A percentile compares a stretch with the other conserved stretches of the same genome.
Evolutionary conservation across 257 asterid genomes (phyloP).

Genomic region (Forsythia viridissima): DNA sequence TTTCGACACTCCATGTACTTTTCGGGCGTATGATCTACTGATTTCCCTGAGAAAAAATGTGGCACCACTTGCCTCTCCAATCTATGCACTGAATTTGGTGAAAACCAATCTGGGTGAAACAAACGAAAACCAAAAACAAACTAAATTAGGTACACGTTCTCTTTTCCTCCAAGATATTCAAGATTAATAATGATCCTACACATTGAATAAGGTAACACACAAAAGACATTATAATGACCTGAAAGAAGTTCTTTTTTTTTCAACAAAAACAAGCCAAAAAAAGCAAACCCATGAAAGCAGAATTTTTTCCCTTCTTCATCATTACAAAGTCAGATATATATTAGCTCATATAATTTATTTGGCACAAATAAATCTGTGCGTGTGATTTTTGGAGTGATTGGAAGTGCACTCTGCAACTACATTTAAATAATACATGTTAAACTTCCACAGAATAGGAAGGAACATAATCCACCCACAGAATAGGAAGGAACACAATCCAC

Average conservation of each 20-base stretch:
- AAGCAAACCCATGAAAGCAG: slow-evolving; percentile 1
- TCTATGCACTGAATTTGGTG: slow-evolving; percentile 91
- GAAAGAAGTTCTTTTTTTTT: background rate
- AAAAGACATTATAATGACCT: background rate
- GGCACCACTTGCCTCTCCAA: slow-evolving; percentile 99
- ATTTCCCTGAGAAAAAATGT: slow-evolving; percentile 92
- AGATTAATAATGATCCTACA: slow-evolving; percentile 3
- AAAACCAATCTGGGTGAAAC: slow-evolving; percentile 85
- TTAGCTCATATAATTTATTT: slow-evolving; percentile 13
- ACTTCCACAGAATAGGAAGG: background rate
- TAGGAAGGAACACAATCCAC: background rate
- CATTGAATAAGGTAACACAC: background rate
- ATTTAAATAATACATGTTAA: background rate
- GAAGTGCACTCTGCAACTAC: background rate
- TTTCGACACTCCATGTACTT: slow-evolving; percentile 91
- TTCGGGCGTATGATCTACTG: slow-evolving; percentile 86
- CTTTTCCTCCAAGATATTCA: background rate
- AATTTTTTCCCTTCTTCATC: background rate
- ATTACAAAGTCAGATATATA: background rate
- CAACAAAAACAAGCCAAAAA: background rate
- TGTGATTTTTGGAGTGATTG: background rate
- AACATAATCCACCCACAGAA: background rate
- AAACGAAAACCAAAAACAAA: slow-evolving; percentile 1
- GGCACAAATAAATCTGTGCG: background rate
- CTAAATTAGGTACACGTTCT: background rate